These are phyloP conservation scores for Rhytidhysteron rufulum DNA, from an alignment of 2,329 filamentous ascomycete species.

Conservation along the genomic window DNA sequence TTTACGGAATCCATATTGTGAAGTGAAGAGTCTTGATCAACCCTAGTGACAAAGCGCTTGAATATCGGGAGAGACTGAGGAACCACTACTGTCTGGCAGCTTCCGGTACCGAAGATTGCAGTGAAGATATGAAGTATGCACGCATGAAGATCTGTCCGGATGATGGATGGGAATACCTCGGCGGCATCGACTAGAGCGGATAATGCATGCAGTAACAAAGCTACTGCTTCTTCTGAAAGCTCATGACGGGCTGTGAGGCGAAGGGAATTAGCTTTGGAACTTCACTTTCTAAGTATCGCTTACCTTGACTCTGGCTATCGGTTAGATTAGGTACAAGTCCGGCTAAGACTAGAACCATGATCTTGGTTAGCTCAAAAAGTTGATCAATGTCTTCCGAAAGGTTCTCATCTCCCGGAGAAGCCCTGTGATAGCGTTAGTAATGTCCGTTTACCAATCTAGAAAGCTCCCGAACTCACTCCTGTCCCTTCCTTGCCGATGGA, in stretches of 20 bases:
- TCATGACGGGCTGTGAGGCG: constrained; percentile 61
- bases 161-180: constrained; percentile 92
- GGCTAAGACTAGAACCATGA: constrained; percentile 89
- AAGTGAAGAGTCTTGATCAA: constrained; percentile 48
- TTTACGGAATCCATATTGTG: constrained; percentile 52
- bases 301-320: constrained; percentile 45
- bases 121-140: constrained; percentile 97
- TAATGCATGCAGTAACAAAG: constrained; percentile 74
- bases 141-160: constrained; percentile 92
- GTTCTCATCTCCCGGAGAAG: constrained; percentile 59
- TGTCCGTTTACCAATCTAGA: not conserved
- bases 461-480: constrained; percentile 44
- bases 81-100: constrained; percentile 83
- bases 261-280: too few species aligned
- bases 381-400: constrained; percentile 97
- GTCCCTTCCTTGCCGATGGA: constrained; percentile 73
- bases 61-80: constrained; percentile 88
- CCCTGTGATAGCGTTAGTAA: constrained; percentile 14
- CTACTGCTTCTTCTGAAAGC: constrained; percentile 81
- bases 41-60: constrained; percentile 80
- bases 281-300: constrained; percentile 16
- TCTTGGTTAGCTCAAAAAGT: constrained; percentile 91
- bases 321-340: constrained; percentile 80
- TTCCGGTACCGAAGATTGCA: constrained; percentile 81
- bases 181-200: constrained; percentile 91